These are phyloP conservation scores for Lactarius deliciosus DNA, from an alignment of 768 basidiomycete species.

Conservation along the genomic window DNA sequence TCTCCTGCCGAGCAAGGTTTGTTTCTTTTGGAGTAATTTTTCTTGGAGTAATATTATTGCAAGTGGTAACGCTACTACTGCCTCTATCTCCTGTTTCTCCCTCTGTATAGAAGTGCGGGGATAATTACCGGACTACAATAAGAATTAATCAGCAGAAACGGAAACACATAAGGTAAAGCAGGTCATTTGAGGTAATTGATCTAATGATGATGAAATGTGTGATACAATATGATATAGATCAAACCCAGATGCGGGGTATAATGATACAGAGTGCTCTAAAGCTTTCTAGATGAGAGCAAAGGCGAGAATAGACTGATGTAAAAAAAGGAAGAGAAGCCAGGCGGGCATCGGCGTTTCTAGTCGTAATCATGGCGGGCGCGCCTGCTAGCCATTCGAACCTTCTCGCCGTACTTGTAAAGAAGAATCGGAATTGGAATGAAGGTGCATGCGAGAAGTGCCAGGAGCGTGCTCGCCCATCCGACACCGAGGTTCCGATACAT, in stretches of 20 bases:
- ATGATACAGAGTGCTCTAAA: neutral
- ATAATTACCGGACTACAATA: neutral
- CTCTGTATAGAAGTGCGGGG: too few relatives aligned
- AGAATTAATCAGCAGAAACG: neutral
- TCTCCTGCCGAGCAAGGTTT: too few relatives aligned
- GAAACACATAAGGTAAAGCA: neutral
- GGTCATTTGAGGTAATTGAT: neutral
- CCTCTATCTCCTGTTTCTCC: too few relatives aligned
- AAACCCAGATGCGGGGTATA: neutral
- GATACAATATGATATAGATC: neutral
- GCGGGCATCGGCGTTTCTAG: neutral
- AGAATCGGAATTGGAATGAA: slow-evolving; percentile 33
- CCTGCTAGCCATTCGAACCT: slow-evolving; percentile 26
- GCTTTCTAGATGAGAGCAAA: neutral
- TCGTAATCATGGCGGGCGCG: slow-evolving; percentile 29
- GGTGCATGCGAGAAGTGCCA: slow-evolving; percentile 33
- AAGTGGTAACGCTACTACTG: too few relatives aligned
- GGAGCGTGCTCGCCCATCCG: slow-evolving; percentile 33
- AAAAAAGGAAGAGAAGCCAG: neutral
- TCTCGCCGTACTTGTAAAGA: slow-evolving; percentile 25
- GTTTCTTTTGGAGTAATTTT: too few relatives aligned
- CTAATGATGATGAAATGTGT: neutral
- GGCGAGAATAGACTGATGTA: neutral
- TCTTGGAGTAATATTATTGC: too few relatives aligned
- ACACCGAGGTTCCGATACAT: slow-evolving; percentile 34